Conservation (phyloP, 768 basidiomycete species). For the Suillus alpinus region DNA sequence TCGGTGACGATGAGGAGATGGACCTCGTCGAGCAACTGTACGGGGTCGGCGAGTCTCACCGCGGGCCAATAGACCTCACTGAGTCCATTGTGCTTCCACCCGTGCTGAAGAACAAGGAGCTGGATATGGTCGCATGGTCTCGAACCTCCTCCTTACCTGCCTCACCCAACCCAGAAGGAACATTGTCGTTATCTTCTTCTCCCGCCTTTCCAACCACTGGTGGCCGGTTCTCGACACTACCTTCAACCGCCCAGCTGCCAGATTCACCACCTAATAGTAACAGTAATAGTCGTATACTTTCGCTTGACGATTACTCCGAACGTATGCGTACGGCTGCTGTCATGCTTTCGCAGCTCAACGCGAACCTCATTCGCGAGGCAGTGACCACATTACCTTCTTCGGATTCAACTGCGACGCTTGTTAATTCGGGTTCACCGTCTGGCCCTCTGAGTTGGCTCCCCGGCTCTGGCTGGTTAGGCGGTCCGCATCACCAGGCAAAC, state of each 20-base stretch:
- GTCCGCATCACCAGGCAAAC: constrained; percentile 16
- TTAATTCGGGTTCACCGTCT: constrained; percentile 14
- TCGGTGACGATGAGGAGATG: constrained; percentile 77
- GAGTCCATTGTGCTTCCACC: constrained; percentile 83
- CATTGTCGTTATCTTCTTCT: constrained; percentile 19
- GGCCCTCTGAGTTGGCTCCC: constrained; percentile 50
- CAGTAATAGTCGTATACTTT: constrained; percentile 37
- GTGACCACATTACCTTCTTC: constrained; percentile 25
- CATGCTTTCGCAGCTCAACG: constrained; percentile 96
- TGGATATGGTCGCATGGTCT: constrained; percentile 86
- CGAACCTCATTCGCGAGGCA: constrained; percentile 64
- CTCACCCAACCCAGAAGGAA: constrained; percentile 43
- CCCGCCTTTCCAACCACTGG: constrained; percentile 2
- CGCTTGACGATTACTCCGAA: constrained; percentile 96
- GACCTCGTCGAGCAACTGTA: constrained; percentile 97
- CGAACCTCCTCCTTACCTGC: constrained; percentile 45
- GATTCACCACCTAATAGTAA: constrained; percentile 8
- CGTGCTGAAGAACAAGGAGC: constrained; percentile 82
- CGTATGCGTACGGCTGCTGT: constrained; percentile 98
- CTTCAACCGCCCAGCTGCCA: not conserved
- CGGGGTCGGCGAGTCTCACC: constrained; percentile 71
- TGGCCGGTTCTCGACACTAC: constrained; percentile 7
- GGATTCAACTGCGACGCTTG: constrained; percentile 4
- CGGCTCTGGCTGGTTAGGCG: constrained; percentile 51
- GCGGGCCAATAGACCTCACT: constrained; percentile 73